Conservation (phyloP, 2,329 filamentous ascomycete species). For the Talaromyces pinophilus region DNA sequence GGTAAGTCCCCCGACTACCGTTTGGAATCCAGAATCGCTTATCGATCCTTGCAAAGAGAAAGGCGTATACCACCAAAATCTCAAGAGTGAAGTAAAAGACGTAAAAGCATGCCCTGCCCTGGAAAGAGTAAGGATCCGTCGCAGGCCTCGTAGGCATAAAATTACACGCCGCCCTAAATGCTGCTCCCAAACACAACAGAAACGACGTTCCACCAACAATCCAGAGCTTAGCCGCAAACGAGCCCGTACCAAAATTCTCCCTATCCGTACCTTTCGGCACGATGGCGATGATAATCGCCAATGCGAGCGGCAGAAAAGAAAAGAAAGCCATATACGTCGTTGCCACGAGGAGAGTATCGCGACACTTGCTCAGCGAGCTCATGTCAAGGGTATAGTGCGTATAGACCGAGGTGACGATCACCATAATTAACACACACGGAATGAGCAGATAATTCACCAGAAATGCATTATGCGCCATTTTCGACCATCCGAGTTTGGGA, state of each 20-base stretch:
- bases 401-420: conserved; percentile 66
- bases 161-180: conserved; percentile 64
- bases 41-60: conserved; percentile 70
- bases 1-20: conserved; percentile 50
- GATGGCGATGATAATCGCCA: conserved; percentile 53
- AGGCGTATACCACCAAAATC: conserved; percentile 67
- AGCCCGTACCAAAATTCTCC: conserved; percentile 68
- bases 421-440: conserved; percentile 61
- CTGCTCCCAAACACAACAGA: conserved; percentile 68
- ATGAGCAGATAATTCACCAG: conserved; percentile 61
- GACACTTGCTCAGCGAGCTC: conserved; percentile 54
- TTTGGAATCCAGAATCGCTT: conserved; percentile 73
- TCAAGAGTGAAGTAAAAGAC: conserved; percentile 76
- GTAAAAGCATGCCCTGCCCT: conserved; percentile 74
- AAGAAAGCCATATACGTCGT: conserved; percentile 63
- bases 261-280: conserved; percentile 43
- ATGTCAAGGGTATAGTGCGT: conserved; percentile 65
- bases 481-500: conserved; percentile 69
- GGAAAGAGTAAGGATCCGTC: conserved; percentile 66
- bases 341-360: conserved; percentile 65
- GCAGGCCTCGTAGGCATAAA: conserved; percentile 55
- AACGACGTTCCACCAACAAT: conserved; percentile 62
- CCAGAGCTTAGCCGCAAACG: conserved; percentile 65
- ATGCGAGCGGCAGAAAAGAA: conserved; percentile 66
- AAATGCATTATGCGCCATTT: conserved; percentile 54